A percentile compares a stretch with the other conserved stretches of the same genome.
Evolutionary conservation across 1,284 basidiomycete genomes (phyloP).

Genomic region (Wallemia ichthyophaga): DNA sequence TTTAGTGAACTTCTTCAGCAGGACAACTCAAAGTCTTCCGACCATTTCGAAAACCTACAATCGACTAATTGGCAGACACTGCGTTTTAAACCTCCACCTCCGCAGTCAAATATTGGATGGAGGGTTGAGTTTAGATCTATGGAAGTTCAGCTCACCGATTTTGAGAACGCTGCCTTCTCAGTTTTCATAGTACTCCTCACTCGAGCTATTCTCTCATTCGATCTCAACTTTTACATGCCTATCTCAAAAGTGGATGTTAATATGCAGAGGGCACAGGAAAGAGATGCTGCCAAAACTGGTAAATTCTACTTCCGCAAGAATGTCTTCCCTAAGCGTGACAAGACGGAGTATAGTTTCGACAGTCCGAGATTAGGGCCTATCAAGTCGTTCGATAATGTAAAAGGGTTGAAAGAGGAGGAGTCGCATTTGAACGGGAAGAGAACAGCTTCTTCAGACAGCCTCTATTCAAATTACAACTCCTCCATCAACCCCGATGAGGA

Average conservation of each 20-base stretch:
- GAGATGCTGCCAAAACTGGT: slow-evolving; percentile 40
- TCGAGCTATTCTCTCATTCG: slow-evolving; percentile 65
- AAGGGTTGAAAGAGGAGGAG: background rate
- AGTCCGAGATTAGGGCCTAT: background rate
- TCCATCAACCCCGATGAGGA: slow-evolving; percentile 29
- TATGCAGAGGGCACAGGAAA: slow-evolving; percentile 61
- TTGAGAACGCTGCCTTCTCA: slow-evolving; percentile 90
- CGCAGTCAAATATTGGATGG: slow-evolving; percentile 79
- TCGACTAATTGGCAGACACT: slow-evolving; percentile 99
- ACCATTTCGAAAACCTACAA: slow-evolving; percentile 99
- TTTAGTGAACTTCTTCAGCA: slow-evolving; percentile 84
- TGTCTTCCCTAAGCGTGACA: slow-evolving; percentile 31
- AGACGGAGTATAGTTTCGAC: slow-evolving; percentile 11
- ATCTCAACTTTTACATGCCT: slow-evolving; percentile 83
- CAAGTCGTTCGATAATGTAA: background rate
- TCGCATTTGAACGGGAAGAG: background rate
- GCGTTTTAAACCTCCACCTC: slow-evolving; percentile 90
- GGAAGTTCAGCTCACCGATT: slow-evolving; percentile 97
- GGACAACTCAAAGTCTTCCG: slow-evolving; percentile 56
- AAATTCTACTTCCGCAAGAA: slow-evolving; percentile 77
- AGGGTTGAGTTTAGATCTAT: slow-evolving; percentile 93
- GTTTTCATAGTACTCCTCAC: slow-evolving; percentile 83
- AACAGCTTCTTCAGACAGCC: background rate
- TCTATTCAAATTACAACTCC: background rate
- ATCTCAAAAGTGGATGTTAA: slow-evolving; percentile 97